These are phyloP conservation scores for Lasiosphaeris hirsuta DNA, from an alignment of 495 filamentous ascomycete species.

Conservation along the genomic window DNA sequence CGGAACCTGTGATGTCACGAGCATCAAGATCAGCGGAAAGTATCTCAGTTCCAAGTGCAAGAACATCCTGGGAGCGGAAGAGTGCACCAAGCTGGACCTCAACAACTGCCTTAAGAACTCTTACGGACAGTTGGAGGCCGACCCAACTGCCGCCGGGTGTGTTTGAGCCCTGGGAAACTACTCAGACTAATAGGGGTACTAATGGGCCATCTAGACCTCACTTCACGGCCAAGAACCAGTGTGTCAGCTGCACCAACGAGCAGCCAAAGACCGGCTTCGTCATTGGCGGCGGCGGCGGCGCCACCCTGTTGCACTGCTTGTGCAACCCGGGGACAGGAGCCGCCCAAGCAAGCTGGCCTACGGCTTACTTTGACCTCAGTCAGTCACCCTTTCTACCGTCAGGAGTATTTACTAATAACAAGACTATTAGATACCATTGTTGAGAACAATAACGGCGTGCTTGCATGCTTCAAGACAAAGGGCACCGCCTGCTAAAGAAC, in stretches of 20 bases:
- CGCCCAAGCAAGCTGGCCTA: conserved; percentile 20
- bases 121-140: conserved; percentile 19
- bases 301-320: conserved; percentile 20
- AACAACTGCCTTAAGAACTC: conserved; percentile 27
- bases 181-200: not conserved
- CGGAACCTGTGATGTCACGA: conserved; percentile 16
- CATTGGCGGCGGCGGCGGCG: not conserved
- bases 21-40: conserved; percentile 21
- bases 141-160: conserved; percentile 20
- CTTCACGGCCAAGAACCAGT: conserved; percentile 20
- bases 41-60: conserved; percentile 23
- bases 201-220: conserved; percentile 9
- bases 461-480: conserved; percentile 21
- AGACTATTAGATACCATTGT: conserved; percentile 20
- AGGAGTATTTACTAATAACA: not conserved
- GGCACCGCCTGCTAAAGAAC: conserved; percentile 10
- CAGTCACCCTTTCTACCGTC: not conserved
- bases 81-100: conserved; percentile 24
- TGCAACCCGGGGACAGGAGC: conserved; percentile 25
- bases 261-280: conserved; percentile 11
- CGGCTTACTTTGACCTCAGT: conserved; percentile 24
- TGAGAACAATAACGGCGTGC: conserved; percentile 23
- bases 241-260: conserved; percentile 24
- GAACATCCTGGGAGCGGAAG: conserved; percentile 17
- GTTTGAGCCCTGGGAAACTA: not conserved